Percentiles rank a stretch among this genome's conserved stretches.
Conservation (phyloP, 2,329 filamentous ascomycete species). For the Aspergillus jensenii region DNA sequence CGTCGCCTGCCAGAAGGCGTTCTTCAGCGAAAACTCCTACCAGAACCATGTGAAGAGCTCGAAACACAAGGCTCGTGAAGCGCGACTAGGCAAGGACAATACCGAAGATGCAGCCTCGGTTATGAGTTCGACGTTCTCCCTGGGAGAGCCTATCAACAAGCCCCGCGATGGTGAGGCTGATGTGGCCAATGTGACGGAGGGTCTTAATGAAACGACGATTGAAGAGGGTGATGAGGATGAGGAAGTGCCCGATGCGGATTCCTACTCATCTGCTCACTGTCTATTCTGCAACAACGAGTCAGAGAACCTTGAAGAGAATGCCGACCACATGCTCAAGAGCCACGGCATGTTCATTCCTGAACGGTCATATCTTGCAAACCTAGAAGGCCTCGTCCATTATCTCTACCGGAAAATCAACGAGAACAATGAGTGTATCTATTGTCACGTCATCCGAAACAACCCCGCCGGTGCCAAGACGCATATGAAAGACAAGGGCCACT, state of each 20-base stretch:
- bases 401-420: conserved; percentile 78
- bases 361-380: conserved; percentile 74
- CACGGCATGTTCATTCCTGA: conserved; percentile 98
- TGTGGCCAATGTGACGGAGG: conserved; percentile 74
- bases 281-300: conserved; percentile 92
- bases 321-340: conserved; percentile 84
- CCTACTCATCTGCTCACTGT: conserved; percentile 59
- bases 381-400: conserved; percentile 76
- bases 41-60: conserved; percentile 88
- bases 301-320: conserved; percentile 70
- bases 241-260: conserved; percentile 40
- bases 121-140: conserved; percentile 85
- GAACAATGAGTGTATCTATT: conserved; percentile 82
- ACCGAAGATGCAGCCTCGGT: conserved; percentile 74
- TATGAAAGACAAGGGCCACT: conserved; percentile 96
- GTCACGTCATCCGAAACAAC: conserved; percentile 77
- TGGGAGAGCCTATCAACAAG: conserved; percentile 71
- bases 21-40: conserved; percentile 95
- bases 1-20: conserved; percentile 81
- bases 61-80: conserved; percentile 76
- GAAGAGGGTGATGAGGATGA: conserved; percentile 49
- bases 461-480: conserved; percentile 85
- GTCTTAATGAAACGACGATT: conserved; percentile 66
- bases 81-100: conserved; percentile 47
- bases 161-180: conserved; percentile 68